Evolutionary conservation across 129 eudicot genomes (phyloP).

Genomic region (Chrysanthemum seticuspe): DNA sequence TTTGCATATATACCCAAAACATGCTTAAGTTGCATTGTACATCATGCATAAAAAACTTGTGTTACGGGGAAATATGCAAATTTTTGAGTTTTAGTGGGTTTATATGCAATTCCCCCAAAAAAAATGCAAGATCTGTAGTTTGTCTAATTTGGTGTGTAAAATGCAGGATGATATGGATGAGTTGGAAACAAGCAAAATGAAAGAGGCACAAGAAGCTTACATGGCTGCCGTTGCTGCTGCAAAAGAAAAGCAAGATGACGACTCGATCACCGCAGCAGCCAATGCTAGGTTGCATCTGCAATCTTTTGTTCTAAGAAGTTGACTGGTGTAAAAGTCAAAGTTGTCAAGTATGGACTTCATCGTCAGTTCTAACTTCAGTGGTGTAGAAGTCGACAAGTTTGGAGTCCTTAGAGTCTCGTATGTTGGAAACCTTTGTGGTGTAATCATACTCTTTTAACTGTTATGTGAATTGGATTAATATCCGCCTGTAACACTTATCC

Average conservation of each 20-base stretch:
- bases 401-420: conserved; percentile 14
- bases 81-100: no score
- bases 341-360: not conserved
- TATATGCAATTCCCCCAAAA: no score
- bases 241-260: conserved; percentile 84
- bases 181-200: conserved; percentile 51
- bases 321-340: conserved; percentile 12
- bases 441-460: conserved; percentile 17
- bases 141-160: not conserved
- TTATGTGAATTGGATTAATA: conserved; percentile 21
- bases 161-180: conserved; percentile 61
- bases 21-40: no score
- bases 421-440: conserved; percentile 26
- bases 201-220: conserved; percentile 79
- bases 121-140: conserved; percentile 4
- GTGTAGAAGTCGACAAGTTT: conserved; percentile 21
- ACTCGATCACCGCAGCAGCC: conserved; percentile 67
- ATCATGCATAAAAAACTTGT: no score
- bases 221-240: conserved; percentile 71
- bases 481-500: conserved; percentile 24
- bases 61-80: no score
- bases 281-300: conserved; percentile 72
- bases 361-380: conserved; percentile 8
- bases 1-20: no score
- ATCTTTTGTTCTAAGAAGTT: conserved; percentile 49